Base-by-base conservation (phyloP, 2,329 filamentous ascomycete species). In the Phialophora verrucosa region DNA sequence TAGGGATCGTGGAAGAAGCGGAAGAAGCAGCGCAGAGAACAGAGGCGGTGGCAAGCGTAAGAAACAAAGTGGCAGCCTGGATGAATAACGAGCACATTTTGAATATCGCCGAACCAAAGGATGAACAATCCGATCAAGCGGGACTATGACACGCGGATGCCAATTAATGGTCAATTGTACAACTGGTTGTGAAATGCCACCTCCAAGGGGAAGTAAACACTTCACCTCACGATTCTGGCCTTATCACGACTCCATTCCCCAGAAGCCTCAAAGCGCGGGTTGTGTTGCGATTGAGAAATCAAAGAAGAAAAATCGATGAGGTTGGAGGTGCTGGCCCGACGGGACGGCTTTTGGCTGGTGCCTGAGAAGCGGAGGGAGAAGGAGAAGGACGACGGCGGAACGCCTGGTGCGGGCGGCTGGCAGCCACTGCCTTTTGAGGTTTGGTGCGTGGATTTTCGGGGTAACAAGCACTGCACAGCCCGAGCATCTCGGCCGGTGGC, bases 61-160 rank as follows among this genome's bases (percentile, higher is more conserved):
- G 60, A 60, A 68, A 62, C 62, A 70, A 64, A 55, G 67, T 57
- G 47, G 68, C 66, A 58, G 64, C 66, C 54, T 67, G 64, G 25
- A 57, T 44, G 20, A 60, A 66, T 35, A 62, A 65, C 35, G 53
- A 44, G 63, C 58, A 68, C 68, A 70, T 70, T 23, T 35, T 68
- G 63, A 68, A 59, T 27, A 17, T 27, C 11, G 25, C 49, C 14
- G 31, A 53, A 61, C 59, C 49, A 27, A 42, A 50, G 11, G 35
- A 61, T 51, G 51, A 35, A 61, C 14, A 20, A 53, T 35, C 23
- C 59, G 31, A 54, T 23, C 38, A 38, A 61, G 47, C 25, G 42
- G 57, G 42, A 50, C 57, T 59, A 50, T 50, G 44, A 29, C 42
- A 23, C 38, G 57, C 12, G 31, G 47, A 20, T 35, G 32, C 49